These are phyloP conservation scores for Dactylorhiza incarnata DNA, from an alignment of 106 monocot species.

Conservation along the genomic window DNA sequence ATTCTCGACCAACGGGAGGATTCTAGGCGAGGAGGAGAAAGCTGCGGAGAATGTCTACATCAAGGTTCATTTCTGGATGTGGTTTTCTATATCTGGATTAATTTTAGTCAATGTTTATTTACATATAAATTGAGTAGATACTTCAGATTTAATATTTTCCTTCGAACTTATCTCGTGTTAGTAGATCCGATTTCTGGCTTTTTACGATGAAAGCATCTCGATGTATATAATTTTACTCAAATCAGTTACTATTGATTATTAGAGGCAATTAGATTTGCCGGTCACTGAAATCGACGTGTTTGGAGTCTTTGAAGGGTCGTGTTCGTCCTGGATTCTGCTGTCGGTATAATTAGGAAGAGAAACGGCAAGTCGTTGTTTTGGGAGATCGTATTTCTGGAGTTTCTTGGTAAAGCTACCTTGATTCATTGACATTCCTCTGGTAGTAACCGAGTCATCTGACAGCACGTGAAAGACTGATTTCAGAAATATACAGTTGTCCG, in stretches of 20 bases:
- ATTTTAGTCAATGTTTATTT: neutral
- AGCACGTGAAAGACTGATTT: neutral
- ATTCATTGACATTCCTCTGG: neutral
- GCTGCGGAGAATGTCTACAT: slow-evolving; percentile 73
- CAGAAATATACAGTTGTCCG: neutral
- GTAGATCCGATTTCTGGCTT: neutral
- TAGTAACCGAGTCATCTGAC: neutral
- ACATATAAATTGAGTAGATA: neutral
- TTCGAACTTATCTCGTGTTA: neutral
- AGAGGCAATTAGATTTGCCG: neutral
- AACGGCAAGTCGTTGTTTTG: neutral
- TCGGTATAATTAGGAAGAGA: neutral
- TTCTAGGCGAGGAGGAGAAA: slow-evolving; percentile 60
- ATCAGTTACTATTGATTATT: neutral
- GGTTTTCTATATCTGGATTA: neutral
- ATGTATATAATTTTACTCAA: neutral
- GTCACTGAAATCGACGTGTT: neutral
- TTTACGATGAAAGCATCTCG: neutral
- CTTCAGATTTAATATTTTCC: neutral
- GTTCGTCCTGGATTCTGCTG: neutral
- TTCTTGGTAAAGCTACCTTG: neutral
- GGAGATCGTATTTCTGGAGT: neutral
- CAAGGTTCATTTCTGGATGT: slow-evolving; percentile 25
- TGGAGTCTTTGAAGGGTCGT: neutral
- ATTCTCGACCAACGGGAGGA: slow-evolving; percentile 37